phyloP scores from a whole-genome alignment of 116 monocot genomes.

The Dioscorea cayenensis region DNA sequence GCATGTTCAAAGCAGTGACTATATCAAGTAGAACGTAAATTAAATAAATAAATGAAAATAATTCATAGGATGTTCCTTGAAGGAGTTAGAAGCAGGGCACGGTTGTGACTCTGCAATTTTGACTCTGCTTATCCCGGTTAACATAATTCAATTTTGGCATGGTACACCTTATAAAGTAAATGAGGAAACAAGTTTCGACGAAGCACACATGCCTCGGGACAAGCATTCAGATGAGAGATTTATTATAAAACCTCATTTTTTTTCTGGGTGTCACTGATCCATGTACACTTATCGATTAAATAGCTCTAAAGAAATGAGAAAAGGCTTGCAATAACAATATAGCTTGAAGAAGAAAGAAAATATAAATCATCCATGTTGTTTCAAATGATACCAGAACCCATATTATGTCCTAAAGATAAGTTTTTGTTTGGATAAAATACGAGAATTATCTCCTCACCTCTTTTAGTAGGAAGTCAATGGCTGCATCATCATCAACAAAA shows the following conservation, averaged over 20 bases:
- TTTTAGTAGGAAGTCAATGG: constrained; percentile 78
- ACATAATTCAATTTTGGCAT: not conserved
- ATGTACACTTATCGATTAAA: not conserved
- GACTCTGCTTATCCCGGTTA: no score
- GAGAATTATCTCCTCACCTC: constrained; percentile 37
- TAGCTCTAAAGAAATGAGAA: not conserved
- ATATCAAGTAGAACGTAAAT: not conserved
- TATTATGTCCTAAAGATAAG: not conserved
- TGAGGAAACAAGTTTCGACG: not conserved
- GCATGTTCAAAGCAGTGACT: not conserved
- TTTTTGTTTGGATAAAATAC: not conserved
- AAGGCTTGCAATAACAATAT: not conserved
- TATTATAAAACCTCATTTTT: no score
- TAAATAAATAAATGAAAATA: not conserved
- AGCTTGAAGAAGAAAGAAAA: not conserved
- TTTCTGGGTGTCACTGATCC: not conserved
- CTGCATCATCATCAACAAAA: constrained; percentile 76
- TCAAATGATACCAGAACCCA: not conserved
- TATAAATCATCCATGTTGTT: not conserved
- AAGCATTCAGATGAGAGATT: not conserved
- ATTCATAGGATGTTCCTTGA: no score
- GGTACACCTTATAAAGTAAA: not conserved
- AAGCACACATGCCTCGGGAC: not conserved
- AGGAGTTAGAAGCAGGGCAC: no score
- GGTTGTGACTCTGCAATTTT: no score